Base-by-base conservation (phyloP, 345 rosid genomes). In the Dipteronia sinensis region DNA sequence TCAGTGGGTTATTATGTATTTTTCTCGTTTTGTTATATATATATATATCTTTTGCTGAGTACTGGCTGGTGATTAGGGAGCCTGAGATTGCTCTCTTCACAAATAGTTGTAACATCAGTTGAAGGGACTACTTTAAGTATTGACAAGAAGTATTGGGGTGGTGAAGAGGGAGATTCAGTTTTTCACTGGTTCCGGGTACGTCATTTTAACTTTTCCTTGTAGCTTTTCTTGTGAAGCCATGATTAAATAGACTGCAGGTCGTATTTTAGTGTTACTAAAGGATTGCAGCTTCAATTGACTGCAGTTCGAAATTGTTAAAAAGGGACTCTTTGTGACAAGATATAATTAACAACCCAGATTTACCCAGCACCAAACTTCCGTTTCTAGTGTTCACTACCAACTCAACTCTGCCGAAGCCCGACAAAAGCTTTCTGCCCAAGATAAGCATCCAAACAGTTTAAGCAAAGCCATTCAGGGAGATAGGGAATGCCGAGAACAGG, bases 141-240 rank as follows among this genome's bases (percentile, higher is more conserved):
- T 77, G 91, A 92, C 80, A 95, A 91, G 80, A 92, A 82, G 56
- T 95, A 95, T 75, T 95, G 99, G 98, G 99, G 99, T 80, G 99
- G 99, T 86, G 92, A 91, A 80, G 99, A 95, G 84, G 99, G 99
- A 80, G 84, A 87, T 78, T 95, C 99, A 42, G 83, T 88, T 77
- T 90, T 90, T 79, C 89, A 88, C 62, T 95, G 98, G 99, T 89
- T 91, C 71, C 90, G 90, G 96, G 99, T 95, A 93, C 44, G 73
- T 68, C 3, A 55, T 66, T 74, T 73, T 73, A 47, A 69, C 79
- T 69, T 27, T 53, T 20, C 46, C 29, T 69, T 19, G 25, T 62
- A 65, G 73, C 29, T 34, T 72, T 63, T 80, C 44, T 40, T 71
- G 8, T 22, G 69, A 53, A 63, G 70, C 31, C 67, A 44, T 56